Conservation (phyloP, 1,139 yeast species). For the Pneumocystis sp. region DNA sequence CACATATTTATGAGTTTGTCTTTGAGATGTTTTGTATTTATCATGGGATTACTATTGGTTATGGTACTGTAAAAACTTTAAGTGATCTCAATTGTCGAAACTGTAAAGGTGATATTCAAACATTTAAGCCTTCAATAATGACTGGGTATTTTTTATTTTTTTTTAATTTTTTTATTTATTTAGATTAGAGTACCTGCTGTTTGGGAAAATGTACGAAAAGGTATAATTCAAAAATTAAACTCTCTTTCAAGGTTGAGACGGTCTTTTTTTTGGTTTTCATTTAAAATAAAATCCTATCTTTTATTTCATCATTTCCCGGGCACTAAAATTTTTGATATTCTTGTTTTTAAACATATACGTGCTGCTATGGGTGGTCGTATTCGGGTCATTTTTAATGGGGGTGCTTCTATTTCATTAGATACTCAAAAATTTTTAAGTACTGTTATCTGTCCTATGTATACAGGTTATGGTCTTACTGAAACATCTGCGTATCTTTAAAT, state of each 20-base stretch:
- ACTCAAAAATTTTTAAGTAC: constrained; percentile 75
- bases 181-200: constrained; percentile 74
- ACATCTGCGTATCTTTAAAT: constrained; percentile 46
- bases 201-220: constrained; percentile 93
- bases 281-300: constrained; percentile 50
- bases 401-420: constrained; percentile 73
- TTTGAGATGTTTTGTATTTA: constrained; percentile 65
- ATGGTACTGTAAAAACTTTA: constrained; percentile 84
- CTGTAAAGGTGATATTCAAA: constrained; percentile 76
- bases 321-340: constrained; percentile 42
- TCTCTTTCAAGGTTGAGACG: constrained; percentile 55
- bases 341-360: constrained; percentile 74
- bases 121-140: constrained; percentile 84
- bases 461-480: constrained; percentile 96
- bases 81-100: constrained; percentile 69
- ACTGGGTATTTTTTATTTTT: constrained; percentile 32
- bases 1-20: constrained; percentile 85
- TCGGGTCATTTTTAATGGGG: constrained; percentile 69
- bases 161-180: not conserved
- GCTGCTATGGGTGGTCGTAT: constrained; percentile 92
- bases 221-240: constrained; percentile 61
- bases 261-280: constrained; percentile 82
- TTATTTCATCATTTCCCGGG: constrained; percentile 59
- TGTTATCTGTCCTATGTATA: constrained; percentile 71
- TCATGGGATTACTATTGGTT: constrained; percentile 88